A percentile compares a stretch with the other conserved stretches of the same genome.
phyloP scores from a whole-genome alignment of 164 flowering plant species.

The Saururus chinensis region DNA sequence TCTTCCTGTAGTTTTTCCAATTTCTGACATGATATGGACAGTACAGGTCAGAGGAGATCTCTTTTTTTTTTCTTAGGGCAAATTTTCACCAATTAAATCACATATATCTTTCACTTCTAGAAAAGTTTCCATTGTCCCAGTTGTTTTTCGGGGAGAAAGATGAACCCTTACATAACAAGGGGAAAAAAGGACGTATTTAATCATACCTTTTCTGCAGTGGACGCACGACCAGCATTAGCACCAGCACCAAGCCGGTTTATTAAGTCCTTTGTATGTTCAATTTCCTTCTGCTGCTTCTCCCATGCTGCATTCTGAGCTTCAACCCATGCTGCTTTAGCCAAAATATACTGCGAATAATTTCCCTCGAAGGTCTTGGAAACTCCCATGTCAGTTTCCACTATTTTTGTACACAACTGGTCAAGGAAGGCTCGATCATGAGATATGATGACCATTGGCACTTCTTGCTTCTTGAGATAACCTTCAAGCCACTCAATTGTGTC shows the following conservation, averaged over 20 bases:
- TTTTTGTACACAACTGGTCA: constrained; percentile 92
- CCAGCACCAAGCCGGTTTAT: constrained; percentile 84
- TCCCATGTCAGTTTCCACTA: constrained; percentile 99
- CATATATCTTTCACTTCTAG: neutral
- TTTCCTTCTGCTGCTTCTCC: constrained; percentile 99
- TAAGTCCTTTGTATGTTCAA: constrained; percentile 66
- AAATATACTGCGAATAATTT: constrained; percentile 76
- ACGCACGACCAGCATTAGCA: constrained; percentile 94
- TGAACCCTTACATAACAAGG: neutral
- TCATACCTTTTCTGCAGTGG: constrained; percentile 89
- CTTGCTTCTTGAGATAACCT: constrained; percentile 75
- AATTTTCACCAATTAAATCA: neutral
- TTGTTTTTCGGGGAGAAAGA: neutral
- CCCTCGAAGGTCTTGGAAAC: constrained; percentile 83
- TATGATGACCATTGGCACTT: constrained; percentile 94
- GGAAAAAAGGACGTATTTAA: neutral
- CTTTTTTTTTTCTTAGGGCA: neutral
- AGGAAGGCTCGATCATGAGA: constrained; percentile 99
- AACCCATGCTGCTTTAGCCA: constrained; percentile 76
- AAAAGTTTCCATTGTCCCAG: too few species aligned
- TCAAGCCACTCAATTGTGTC: constrained; percentile 99
- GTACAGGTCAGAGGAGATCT: neutral
- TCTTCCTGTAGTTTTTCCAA: constrained; percentile 85
- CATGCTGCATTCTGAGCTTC: constrained; percentile 89
- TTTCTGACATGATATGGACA: constrained; percentile 41